Conservation (phyloP, 176 grass and related monocot genomes). For the barley (Hordeum vulgare) region DNA sequence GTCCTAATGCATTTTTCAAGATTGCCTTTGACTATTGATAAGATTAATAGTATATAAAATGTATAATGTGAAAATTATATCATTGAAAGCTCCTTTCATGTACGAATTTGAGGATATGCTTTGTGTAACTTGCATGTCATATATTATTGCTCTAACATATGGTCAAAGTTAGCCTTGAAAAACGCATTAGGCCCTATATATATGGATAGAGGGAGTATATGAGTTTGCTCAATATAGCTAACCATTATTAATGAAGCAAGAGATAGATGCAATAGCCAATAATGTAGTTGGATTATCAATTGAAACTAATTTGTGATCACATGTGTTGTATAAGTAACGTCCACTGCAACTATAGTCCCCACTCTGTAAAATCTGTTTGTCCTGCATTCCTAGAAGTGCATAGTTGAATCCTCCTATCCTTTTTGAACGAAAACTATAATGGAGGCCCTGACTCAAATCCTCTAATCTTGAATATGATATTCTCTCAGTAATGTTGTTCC, state of each 20-base stretch:
- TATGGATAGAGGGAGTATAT: background rate
- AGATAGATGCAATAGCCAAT: slow-evolving; percentile 12
- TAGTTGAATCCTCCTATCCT: background rate
- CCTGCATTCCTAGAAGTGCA: background rate
- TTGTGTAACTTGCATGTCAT: too few species aligned
- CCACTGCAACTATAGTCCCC: background rate
- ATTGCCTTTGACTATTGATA: too few species aligned
- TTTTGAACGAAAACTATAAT: background rate
- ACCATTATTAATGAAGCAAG: slow-evolving; percentile 16
- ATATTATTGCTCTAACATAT: too few species aligned
- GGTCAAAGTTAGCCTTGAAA: too few species aligned
- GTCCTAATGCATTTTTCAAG: too few species aligned
- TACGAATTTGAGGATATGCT: too few species aligned
- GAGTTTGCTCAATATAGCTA: slow-evolving; percentile 8
- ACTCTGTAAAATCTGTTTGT: background rate
- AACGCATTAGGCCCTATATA: too few species aligned
- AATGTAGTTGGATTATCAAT: slow-evolving; percentile 10
- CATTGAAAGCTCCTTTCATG: too few species aligned
- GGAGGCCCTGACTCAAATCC: background rate
- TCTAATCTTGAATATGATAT: background rate
- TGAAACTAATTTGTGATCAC: background rate
- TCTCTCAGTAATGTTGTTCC: background rate
- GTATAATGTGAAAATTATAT: too few species aligned
- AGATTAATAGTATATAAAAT: too few species aligned
- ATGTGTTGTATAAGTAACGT: background rate